These are phyloP conservation scores for Trypethelium eluteriae DNA, from an alignment of 495 filamentous ascomycete species.

Conservation along the genomic window DNA sequence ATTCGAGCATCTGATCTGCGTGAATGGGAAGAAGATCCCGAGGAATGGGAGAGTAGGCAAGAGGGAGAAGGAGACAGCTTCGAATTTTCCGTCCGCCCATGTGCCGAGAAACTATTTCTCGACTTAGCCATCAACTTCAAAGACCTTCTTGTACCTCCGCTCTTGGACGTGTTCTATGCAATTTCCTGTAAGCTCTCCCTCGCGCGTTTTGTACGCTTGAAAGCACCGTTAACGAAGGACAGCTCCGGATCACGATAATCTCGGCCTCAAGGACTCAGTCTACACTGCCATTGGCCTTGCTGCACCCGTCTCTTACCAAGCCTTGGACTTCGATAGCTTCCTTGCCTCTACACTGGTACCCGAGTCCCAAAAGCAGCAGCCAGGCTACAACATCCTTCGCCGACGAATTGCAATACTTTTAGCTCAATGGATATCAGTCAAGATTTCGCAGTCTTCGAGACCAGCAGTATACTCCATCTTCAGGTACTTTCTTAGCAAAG, in stretches of 20 bases:
- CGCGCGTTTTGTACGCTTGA: not conserved
- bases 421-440: conserved; percentile 80
- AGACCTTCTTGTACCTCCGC: conserved; percentile 60
- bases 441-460: conserved; percentile 53
- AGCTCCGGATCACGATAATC: conserved; percentile 55
- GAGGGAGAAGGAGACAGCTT: conserved; percentile 70
- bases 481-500: conserved; percentile 71
- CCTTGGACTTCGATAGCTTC: conserved; percentile 75
- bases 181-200: conserved; percentile 50
- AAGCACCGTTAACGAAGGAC: not conserved
- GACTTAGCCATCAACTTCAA: conserved; percentile 85
- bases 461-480: conserved; percentile 82
- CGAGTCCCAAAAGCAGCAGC: conserved; percentile 68
- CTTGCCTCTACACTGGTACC: conserved; percentile 63
- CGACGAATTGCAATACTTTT: conserved; percentile 80
- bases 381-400: conserved; percentile 77
- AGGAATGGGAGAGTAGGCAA: conserved; percentile 85
- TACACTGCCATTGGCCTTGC: conserved; percentile 88
- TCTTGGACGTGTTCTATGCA: conserved; percentile 69
- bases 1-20: conserved; percentile 77
- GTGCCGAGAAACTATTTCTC: conserved; percentile 87
- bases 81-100: conserved; percentile 83
- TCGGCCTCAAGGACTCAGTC: conserved; percentile 82
- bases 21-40: conserved; percentile 85
- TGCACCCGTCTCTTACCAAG: conserved; percentile 58